Conservation (phyloP, 768 basidiomycete species). For the Serendipita sp. region DNA sequence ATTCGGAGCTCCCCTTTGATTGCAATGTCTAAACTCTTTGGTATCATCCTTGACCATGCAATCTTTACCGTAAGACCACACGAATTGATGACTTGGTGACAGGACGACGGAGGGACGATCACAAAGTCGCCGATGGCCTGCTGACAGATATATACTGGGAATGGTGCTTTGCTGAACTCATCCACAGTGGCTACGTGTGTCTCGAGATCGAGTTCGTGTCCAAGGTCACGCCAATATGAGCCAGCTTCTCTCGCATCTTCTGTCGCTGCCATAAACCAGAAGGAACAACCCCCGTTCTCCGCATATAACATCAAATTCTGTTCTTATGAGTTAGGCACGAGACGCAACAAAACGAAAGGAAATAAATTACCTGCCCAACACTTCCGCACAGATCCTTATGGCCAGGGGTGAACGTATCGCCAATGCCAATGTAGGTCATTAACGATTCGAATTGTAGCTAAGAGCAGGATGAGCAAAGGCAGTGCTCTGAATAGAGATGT, state of each 20-base stretch:
- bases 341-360: background rate
- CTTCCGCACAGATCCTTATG: slow-evolving; percentile 78
- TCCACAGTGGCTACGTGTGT: slow-evolving; percentile 44
- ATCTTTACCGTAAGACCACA: slow-evolving; percentile 73
- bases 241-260: slow-evolving; percentile 38
- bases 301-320: slow-evolving; percentile 75
- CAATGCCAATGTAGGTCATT: slow-evolving; percentile 73
- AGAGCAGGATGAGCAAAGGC: slow-evolving; percentile 6
- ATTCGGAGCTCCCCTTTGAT: slow-evolving; percentile 55
- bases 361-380: slow-evolving; percentile 32
- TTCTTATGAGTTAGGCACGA: background rate
- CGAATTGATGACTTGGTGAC: slow-evolving; percentile 69
- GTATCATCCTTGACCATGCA: slow-evolving; percentile 76
- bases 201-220: slow-evolving; percentile 58
- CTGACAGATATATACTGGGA: slow-evolving; percentile 51
- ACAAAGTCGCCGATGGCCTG: slow-evolving; percentile 67
- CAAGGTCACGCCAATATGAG: slow-evolving; percentile 33
- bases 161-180: slow-evolving; percentile 48
- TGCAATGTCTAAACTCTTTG: slow-evolving; percentile 40
- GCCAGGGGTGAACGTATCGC: slow-evolving; percentile 69
- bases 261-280: slow-evolving; percentile 74
- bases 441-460: slow-evolving; percentile 56
- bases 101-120: slow-evolving; percentile 63
- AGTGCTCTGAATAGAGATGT: slow-evolving; percentile 13
- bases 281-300: slow-evolving; percentile 52